phyloP scores from a whole-genome alignment of 2,329 filamentous ascomycete genomes.

The Volutella citrinella region DNA sequence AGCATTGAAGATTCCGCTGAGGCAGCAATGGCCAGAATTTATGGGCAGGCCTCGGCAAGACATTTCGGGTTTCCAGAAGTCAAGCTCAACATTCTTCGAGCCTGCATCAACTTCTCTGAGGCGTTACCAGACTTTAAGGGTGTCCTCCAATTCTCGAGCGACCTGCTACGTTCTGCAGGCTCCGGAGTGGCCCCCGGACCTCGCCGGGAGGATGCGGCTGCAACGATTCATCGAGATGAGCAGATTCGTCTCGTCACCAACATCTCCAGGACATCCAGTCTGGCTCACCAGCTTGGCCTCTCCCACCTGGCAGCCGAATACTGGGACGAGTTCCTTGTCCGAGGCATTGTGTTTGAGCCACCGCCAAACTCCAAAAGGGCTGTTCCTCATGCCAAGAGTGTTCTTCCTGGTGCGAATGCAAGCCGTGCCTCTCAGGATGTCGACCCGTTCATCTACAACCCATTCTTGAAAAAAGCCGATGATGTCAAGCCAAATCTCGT shows the following conservation, averaged over 20 bases:
- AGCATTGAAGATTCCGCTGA: slow-evolving; percentile 46
- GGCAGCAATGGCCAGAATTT: slow-evolving; percentile 55
- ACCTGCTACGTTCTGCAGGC: slow-evolving; percentile 78
- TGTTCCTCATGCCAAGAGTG: slow-evolving; percentile 60
- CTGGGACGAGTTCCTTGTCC: slow-evolving; percentile 94
- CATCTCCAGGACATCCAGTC: slow-evolving; percentile 76
- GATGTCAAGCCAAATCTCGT: slow-evolving; percentile 69
- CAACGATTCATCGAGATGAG: slow-evolving; percentile 74
- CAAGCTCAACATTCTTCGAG: slow-evolving; percentile 82
- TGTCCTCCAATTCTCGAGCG: slow-evolving; percentile 82
- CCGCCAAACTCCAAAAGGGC: slow-evolving; percentile 58
- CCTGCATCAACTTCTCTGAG: slow-evolving; percentile 93
- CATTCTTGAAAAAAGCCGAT: slow-evolving; percentile 70
- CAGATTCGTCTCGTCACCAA: slow-evolving; percentile 82
- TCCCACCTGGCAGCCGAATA: slow-evolving; percentile 74
- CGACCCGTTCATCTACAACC: slow-evolving; percentile 94
- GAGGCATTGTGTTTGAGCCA: slow-evolving; percentile 69
- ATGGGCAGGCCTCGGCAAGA: slow-evolving; percentile 55
- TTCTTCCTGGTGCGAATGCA: slow-evolving; percentile 48
- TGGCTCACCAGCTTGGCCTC: slow-evolving; percentile 74
- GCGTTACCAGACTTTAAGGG: slow-evolving; percentile 88
- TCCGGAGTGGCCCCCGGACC: slow-evolving; percentile 73
- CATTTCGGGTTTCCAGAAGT: slow-evolving; percentile 74
- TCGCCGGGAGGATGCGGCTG: slow-evolving; percentile 65
- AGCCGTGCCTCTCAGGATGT: slow-evolving; percentile 56